Conservation (phyloP, 2,329 filamentous ascomycete genomes). For the Ceratocystis harringtonii region DNA sequence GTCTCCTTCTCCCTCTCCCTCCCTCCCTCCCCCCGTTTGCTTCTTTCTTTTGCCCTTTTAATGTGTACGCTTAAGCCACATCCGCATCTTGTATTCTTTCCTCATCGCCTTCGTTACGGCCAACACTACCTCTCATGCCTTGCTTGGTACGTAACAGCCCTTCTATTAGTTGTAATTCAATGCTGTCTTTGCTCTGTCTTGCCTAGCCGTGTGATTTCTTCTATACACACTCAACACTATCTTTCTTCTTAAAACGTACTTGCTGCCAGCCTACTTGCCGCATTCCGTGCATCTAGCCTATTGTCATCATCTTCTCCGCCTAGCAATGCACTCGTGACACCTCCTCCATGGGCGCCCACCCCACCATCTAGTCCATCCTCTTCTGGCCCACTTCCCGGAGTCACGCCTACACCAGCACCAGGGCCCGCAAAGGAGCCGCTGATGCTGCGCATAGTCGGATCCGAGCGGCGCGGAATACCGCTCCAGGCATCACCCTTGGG, state of each 20-base stretch:
- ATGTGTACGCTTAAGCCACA: too few species aligned
- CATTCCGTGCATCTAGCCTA: constrained; percentile 86
- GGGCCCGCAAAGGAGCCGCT: constrained; percentile 48
- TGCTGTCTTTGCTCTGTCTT: not conserved
- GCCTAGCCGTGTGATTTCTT: not conserved
- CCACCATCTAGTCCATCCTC: not conserved
- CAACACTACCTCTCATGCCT: not conserved
- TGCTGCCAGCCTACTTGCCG: constrained; percentile 79
- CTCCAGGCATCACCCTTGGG: constrained; percentile 98
- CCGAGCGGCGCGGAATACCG: constrained; percentile 70
- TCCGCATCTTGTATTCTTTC: too few species aligned
- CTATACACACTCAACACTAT: not conserved
- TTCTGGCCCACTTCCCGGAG: constrained; percentile 13
- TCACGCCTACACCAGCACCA: constrained; percentile 26
- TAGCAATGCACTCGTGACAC: constrained; percentile 33
- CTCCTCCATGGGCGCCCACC: constrained; percentile 28
- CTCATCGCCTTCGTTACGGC: not conserved
- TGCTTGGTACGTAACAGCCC: not conserved
- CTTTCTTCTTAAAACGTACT: constrained; percentile 59
- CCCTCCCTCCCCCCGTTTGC: not conserved
- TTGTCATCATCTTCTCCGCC: constrained; percentile 82
- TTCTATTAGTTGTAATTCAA: not conserved
- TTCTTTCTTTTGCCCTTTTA: not conserved
- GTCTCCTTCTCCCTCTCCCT: not conserved
- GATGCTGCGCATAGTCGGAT: constrained; percentile 62